Base-by-base conservation (phyloP, 179 eudicot genomes). In the Silene vulgaris region DNA sequence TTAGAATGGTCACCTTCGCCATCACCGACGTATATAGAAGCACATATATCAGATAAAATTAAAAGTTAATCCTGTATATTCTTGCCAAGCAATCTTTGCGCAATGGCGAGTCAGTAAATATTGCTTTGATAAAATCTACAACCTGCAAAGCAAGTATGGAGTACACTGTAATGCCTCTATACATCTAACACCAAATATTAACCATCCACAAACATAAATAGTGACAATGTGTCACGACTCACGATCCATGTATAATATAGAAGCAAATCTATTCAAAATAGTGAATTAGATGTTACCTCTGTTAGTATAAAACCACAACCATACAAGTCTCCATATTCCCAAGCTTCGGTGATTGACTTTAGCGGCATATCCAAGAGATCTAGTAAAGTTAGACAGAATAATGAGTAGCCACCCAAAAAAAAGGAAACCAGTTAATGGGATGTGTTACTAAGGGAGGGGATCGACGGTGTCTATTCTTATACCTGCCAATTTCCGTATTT, bases 361-460 rank as follows among this genome's bases (percentile, higher is more conserved):
- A 95, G 77, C 12, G 97, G 90, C 96, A 92, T 89, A 83, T 92
- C 99, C 78, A 95, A 76, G 74, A 95, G 84, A 81, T 92, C 99
- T 95, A 71, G 67, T 28, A 52, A 81, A 69, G 60, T 30, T 59
- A 35, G 73, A 65, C 12, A 37, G 14, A 71, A 72, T 4, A 17
- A 40, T 60, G 43, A 74, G 76, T 29, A 76, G 45, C 26, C 40
- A 4, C 37, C 35, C 72, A 71, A 32, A 11, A 40, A 26, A 9
- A 62, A 61, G 16, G 21, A 1, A 11, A 11, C 67, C 7, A 26
- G 65, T 6, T 9, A 62, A 0, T 62, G 4, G 30, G 12, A 62
- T 20, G 13, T 62, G 62, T 3, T 19, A 61, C 21, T 11, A 28
- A 8, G 26, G 35, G 67, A 9, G 17, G 37, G 29, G 32, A 63